Evolutionary conservation across 2,329 filamentous ascomycete genomes (phyloP).

Genomic region (Trichoderma lentiforme): DNA sequence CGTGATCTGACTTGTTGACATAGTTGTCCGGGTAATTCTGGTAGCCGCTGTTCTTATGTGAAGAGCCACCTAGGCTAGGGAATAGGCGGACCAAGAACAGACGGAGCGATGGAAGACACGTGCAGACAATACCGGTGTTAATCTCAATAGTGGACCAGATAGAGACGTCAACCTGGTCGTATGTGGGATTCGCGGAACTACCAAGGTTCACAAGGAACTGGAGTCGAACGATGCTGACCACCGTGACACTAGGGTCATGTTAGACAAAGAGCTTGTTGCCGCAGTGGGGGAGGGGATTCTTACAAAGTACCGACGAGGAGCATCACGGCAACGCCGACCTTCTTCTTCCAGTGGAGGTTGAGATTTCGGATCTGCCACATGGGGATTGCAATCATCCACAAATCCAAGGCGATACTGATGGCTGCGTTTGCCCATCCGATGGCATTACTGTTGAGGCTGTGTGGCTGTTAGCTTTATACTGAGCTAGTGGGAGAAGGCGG

Average conservation of each 20-base stretch:
- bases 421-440: constrained; percentile 42
- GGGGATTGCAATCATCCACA: constrained; percentile 42
- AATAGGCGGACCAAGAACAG: constrained; percentile 27
- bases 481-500: neutral
- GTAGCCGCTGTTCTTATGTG: constrained; percentile 1
- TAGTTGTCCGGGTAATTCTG: constrained; percentile 1
- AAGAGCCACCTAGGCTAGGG: neutral
- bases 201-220: constrained; percentile 29
- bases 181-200: constrained; percentile 30
- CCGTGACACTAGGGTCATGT: constrained; percentile 26
- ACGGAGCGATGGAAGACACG: constrained; percentile 33
- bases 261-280: neutral
- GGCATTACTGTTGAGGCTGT: constrained; percentile 38
- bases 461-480: constrained; percentile 29
- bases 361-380: constrained; percentile 37
- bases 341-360: constrained; percentile 39
- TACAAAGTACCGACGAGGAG: constrained; percentile 43
- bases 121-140: constrained; percentile 36
- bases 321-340: constrained; percentile 41
- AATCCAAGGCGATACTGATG: constrained; percentile 41
- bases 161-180: constrained; percentile 29
- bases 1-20: neutral
- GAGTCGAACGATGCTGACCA: constrained; percentile 32
- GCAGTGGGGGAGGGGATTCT: constrained; percentile 14
- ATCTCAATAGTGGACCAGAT: constrained; percentile 37